Evolutionary conservation across 257 asterid genomes (phyloP), one percentile per base, ranked within the genome.

Genomic region (Jacaranda copaia): DNA sequence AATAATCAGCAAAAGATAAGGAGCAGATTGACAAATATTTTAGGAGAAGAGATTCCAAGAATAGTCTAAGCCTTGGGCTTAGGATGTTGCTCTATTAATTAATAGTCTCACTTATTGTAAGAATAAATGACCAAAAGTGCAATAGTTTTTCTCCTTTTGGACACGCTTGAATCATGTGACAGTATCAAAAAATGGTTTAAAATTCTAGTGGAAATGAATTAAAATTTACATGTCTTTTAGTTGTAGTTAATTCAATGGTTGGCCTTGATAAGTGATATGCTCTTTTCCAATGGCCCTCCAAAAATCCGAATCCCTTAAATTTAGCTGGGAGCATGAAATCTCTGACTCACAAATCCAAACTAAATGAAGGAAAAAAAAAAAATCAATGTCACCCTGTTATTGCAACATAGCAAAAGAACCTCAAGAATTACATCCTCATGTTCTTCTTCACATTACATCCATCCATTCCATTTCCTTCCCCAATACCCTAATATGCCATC

Each of bases 291-390:
- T 15, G 71, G 71, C n/a, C 42, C 55, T 72, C 67, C 69, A 66
- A 48, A 68, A 9, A 46, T n/a, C 43, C 42, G 46, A 51, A 48
- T 74, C 63, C 55, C 58, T 73, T 64, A 75, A 75, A 64, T 64
- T 38, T 75, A 63, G 79, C 18, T 38, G 56, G 15, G 6, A 70
- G 5, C 20, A 45, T 20, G 36, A 59, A 25, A 43, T 20, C 6
- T 19, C 53, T 35, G 5, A 57, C 18, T 11, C 55, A 57, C 35
- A 39, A 73, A 56, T 25, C 39, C 59, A 59, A 74, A 49, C 45
- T 18, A 69, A 10, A 25, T 60, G 66, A 25, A 25, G 32, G 2
- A 25, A 25, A 25, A 25, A 25, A 25, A 0, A 52, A 36, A 15
- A 15, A 15, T 51, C 19, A 51, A 38, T 51, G 63, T 70, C 25